A percentile compares a stretch with the other conserved stretches of the same genome.
Evolutionary conservation across 2,329 filamentous ascomycete species (phyloP).

Genomic region (Aureobasidium sp.): DNA sequence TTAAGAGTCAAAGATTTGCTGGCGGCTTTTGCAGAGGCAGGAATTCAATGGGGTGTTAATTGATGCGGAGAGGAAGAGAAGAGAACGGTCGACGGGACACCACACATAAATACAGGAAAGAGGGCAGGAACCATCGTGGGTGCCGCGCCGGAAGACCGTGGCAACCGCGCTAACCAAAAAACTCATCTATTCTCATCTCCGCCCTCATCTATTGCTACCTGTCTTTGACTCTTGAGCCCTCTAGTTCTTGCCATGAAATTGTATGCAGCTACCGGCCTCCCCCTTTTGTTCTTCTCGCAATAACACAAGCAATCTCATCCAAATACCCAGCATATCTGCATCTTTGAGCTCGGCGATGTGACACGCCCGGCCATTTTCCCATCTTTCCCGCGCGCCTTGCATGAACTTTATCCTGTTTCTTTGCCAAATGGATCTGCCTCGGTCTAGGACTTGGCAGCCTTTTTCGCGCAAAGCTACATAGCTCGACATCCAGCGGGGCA

Average conservation of each 20-base stretch:
- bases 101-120: neutral
- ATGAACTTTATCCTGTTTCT: constrained; percentile 6
- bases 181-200: constrained; percentile 10
- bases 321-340: neutral
- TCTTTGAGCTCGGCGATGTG: neutral
- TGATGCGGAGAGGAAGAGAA: neutral
- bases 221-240: neutral
- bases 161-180: constrained; percentile 5
- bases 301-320: neutral
- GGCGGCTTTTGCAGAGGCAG: neutral
- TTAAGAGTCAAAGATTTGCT: constrained; percentile 10
- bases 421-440: constrained; percentile 7
- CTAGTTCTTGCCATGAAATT: neutral
- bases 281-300: neutral
- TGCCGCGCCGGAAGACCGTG: constrained; percentile 1
- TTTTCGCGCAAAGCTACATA: constrained; percentile 1
- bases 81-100: neutral
- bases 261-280: neutral
- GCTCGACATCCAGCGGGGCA: neutral
- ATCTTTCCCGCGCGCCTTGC: constrained; percentile 1
- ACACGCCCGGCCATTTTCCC: neutral
- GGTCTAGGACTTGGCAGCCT: neutral
- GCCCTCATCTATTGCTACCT: neutral
- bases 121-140: constrained; percentile 8
- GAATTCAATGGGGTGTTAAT: neutral